These are phyloP conservation scores for Cutaneotrichosporon mucoides DNA, from an alignment of 1,284 basidiomycete species.

Conservation along the genomic window DNA sequence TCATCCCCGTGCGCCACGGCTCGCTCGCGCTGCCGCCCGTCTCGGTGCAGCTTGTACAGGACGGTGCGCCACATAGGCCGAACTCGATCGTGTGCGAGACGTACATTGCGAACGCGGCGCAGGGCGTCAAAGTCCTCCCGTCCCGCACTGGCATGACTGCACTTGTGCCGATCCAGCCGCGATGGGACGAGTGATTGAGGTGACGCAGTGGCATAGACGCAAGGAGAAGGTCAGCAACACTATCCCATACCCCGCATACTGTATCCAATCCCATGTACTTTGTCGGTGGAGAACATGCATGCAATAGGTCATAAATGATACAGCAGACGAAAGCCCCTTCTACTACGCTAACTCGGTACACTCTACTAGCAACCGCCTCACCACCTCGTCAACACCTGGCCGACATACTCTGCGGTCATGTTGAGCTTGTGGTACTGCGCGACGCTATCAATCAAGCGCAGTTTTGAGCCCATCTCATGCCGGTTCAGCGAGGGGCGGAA, in stretches of 20 bases:
- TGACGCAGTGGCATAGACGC: no score
- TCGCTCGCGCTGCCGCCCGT: constrained; percentile 35
- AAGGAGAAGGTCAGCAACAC: no score
- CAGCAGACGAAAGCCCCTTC: no score
- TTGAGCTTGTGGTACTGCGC: constrained; percentile 45
- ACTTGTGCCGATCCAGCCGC: constrained; percentile 27
- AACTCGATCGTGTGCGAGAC: constrained; percentile 38
- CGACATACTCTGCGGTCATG: constrained; percentile 44
- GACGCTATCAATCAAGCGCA: constrained; percentile 68
- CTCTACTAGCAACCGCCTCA: constrained; percentile 8
- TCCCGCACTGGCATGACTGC: constrained; percentile 34
- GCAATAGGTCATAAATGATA: no score
- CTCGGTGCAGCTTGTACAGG: constrained; percentile 22
- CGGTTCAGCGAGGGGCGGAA: constrained; percentile 69
- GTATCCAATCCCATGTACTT: no score
- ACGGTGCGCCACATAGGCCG: constrained; percentile 2
- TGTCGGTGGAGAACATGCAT: no score
- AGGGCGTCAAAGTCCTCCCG: constrained; percentile 40
- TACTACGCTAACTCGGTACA: no score
- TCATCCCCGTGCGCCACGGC: constrained; percentile 42
- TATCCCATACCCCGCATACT: no score
- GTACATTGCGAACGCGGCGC: constrained; percentile 44
- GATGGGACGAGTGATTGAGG: constrained; percentile 7
- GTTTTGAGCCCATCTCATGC: constrained; percentile 62
- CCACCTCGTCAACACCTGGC: constrained; percentile 37